Evolutionary conservation across 805 yeast species (phyloP).

Genomic region (Pichia insulana): DNA sequence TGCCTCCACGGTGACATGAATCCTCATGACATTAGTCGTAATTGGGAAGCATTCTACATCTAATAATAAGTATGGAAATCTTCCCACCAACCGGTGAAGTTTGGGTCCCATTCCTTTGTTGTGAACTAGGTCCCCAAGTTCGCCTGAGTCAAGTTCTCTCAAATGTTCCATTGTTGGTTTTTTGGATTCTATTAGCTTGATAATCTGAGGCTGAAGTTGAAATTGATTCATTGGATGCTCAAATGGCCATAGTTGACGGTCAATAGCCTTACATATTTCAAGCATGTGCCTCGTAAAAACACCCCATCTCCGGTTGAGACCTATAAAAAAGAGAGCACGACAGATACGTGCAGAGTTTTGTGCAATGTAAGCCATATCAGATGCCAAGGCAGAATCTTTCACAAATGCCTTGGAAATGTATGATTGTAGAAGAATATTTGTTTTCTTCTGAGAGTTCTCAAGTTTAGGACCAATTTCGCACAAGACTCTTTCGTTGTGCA

Average conservation of each 20-base stretch:
- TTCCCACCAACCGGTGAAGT: constrained; percentile 49
- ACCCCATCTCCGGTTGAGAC: constrained; percentile 91
- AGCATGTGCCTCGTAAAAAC: constrained; percentile 62
- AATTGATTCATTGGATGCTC: constrained; percentile 88
- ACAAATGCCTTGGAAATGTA: constrained; percentile 69
- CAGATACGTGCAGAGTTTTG: constrained; percentile 92
- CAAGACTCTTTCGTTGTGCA: constrained; percentile 52
- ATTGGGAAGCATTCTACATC: constrained; percentile 84
- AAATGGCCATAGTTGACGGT: constrained; percentile 78
- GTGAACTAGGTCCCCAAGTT: constrained; percentile 85
- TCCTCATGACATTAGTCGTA: constrained; percentile 75
- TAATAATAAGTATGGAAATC: constrained; percentile 69
- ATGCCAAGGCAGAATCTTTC: constrained; percentile 70
- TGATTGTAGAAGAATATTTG: constrained; percentile 81
- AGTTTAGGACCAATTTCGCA: constrained; percentile 77
- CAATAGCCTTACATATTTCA: constrained; percentile 79
- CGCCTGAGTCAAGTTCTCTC: constrained; percentile 63
- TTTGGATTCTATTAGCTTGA: constrained; percentile 52
- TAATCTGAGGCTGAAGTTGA: constrained; percentile 60
- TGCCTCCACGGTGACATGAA: constrained; percentile 60
- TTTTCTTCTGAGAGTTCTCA: constrained; percentile 75
- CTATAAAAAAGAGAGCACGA: constrained; percentile 81
- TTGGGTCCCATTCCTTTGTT: constrained; percentile 65
- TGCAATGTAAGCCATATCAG: constrained; percentile 89
- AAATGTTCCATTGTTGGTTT: constrained; percentile 63